Base-by-base conservation (phyloP, 805 yeast genomes). In the Wickerhamiella azymoides region DNA sequence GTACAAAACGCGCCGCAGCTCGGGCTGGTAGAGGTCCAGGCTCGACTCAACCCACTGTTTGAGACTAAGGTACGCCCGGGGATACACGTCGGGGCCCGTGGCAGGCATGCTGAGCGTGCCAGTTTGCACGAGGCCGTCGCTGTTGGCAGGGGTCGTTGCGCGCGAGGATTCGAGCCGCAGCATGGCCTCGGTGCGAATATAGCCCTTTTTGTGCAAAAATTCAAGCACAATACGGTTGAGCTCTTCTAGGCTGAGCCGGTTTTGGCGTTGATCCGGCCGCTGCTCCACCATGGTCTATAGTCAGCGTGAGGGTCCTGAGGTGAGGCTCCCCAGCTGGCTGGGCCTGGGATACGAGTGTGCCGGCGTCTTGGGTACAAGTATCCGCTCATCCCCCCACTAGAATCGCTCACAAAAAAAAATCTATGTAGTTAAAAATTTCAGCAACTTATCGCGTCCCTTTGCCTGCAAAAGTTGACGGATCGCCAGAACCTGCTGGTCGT, bases 101-200 rank as follows among this genome's bases (percentile, higher is more conserved):
- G 45, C 43, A 28, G 55, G 56, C 47, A 48, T 35, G 17, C 53
- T 41, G 39, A 51, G 35, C 21, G 37, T 28, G 36, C 50, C 49
- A 21, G 57, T 48, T 10, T 61, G 56, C 2, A 65, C 58, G 13
- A 62, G 62, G 11, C 64, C 64, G 10, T 65, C 59, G 25, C 48
- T 41, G 36, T 44, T 46, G 2, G 51, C 19, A 7, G 61, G 53
- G 17, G 57, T 49, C 16, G 52, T 46, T 24, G 50, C 53, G 19
- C 66, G 59, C 33, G 68, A 57, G 25, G 66, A 60, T 61, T 92
- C 99, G 50, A 86, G 76, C 50, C 98, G 74, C 42, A 92, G 71
- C 80, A 88, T 84, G 2, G 95, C 86, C 61, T 92, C 99, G 0
- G 98, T 89, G 54, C 80, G 77, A 54, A 83, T 88, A 58, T 85